These are phyloP conservation scores for Tetracladium setigerum DNA, from an alignment of 495 filamentous ascomycete species.

Conservation along the genomic window DNA sequence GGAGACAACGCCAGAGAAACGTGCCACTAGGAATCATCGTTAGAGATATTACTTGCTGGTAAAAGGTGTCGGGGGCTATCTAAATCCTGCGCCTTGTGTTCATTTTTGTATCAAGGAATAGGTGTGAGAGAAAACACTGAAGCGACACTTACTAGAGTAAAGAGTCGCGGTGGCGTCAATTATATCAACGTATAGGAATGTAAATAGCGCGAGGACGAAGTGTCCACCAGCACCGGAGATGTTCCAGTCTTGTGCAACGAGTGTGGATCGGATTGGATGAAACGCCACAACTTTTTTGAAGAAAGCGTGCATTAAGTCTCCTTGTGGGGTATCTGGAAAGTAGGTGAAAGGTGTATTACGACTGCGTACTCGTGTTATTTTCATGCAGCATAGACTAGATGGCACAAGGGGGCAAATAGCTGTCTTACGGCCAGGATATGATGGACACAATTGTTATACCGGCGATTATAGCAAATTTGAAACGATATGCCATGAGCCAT, in stretches of 20 bases:
- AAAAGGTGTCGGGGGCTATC: conserved; percentile 17
- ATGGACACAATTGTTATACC: conserved; percentile 70
- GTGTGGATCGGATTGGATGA: conserved; percentile 59
- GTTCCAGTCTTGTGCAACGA: conserved; percentile 59
- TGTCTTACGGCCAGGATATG: conserved; percentile 61
- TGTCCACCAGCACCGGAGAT: conserved; percentile 44
- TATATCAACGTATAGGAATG: conserved; percentile 78
- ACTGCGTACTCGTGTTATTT: conserved; percentile 17
- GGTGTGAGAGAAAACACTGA: no score
- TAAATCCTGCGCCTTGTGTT: no score
- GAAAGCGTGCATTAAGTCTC: conserved; percentile 58
- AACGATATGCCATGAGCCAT: conserved; percentile 66
- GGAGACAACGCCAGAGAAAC: conserved; percentile 57
- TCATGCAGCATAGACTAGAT: neutral
- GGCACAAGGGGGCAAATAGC: conserved; percentile 4
- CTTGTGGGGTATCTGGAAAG: conserved; percentile 60
- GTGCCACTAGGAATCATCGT: conserved; percentile 40
- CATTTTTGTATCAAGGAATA: no score
- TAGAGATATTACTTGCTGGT: no score
- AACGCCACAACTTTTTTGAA: conserved; percentile 71
- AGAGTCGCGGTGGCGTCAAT: conserved; percentile 53
- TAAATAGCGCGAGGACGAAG: conserved; percentile 67
- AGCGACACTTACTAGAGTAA: conserved; percentile 39
- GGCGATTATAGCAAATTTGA: conserved; percentile 68
- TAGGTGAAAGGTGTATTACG: conserved; percentile 66